Evolutionary conservation across 257 asterid genomes (phyloP), one percentile per base, ranked within the genome.

Genomic region (Sherardia arvensis): DNA sequence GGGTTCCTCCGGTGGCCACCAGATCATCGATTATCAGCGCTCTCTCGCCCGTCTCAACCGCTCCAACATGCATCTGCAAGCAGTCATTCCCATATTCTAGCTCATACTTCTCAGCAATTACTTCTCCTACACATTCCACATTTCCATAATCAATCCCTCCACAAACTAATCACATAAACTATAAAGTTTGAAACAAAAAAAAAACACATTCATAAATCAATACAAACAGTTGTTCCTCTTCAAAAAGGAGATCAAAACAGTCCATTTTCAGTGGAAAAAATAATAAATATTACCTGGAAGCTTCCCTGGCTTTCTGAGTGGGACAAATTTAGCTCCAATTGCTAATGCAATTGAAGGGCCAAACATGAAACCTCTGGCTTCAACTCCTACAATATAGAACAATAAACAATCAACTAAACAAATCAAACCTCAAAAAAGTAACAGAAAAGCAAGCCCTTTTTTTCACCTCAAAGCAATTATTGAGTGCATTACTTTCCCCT

Each of bases 1-100:
- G 77, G 64, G 96, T 88, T 69, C 96, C 96, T 25, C 96, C 96
- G 0, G 96, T 88, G 66, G 96, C 96, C 45, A 88, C 95, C 77
- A 88, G 66, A 77, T 88, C 96, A 76, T 88, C 96, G 60, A 88
- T 79, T 28, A 88, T 76, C 61, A 88, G 69, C 8, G 82, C 95
- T 11, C 88, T 86, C 32, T 88, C 98, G 0, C 93, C 91, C 11
- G 71, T 61, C 59, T 86, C 64, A 49, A 88, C 91, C 62, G 92
- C 90, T 67, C 85, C 93, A 63, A 88, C 83, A 74, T 88, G 96
- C 90, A 88, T 79, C 77, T 84, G 88, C 54, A 88, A 70, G 73
- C 96, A 77, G 71, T 88, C 96, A 32, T 76, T 77, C 23, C 96
- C 96, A 60, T 88, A 88, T 72, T 88, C 96, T 63, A 88, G 87